Evolutionary conservation across 1,284 basidiomycete genomes (phyloP).

Genomic region (Trametes hirsuta): DNA sequence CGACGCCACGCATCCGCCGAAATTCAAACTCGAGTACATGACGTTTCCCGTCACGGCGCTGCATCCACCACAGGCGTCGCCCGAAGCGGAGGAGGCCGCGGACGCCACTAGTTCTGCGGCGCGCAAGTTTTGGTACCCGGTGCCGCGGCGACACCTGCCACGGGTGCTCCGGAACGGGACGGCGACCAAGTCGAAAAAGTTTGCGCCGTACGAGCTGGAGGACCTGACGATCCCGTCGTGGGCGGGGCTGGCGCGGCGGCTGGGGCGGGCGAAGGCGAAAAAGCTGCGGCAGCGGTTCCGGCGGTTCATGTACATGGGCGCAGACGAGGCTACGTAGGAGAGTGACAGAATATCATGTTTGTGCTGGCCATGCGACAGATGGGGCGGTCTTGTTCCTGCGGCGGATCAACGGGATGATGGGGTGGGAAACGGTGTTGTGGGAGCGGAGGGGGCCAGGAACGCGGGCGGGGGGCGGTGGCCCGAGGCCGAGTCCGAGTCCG

Average conservation of each 20-base stretch:
- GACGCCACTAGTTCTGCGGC: neutral
- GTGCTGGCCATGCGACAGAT: neutral
- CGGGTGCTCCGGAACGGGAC: conserved; percentile 49
- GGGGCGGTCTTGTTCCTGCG: conserved; percentile 13
- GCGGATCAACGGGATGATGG: conserved; percentile 17
- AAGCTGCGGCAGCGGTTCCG: conserved; percentile 70
- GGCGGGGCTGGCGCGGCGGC: conserved; percentile 67
- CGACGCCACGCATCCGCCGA: conserved; percentile 56
- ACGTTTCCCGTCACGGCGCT: conserved; percentile 57
- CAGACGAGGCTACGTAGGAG: conserved; percentile 35
- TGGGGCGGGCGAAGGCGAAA: conserved; percentile 58
- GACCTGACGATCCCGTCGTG: conserved; percentile 84
- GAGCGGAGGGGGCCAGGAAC: conserved; percentile 11
- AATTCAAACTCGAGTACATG: conserved; percentile 80
- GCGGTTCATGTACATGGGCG: conserved; percentile 72
- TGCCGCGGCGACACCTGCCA: conserved; percentile 73
- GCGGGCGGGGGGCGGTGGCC: neutral
- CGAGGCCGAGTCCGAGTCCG: neutral
- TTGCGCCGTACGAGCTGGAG: conserved; percentile 69
- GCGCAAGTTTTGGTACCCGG: conserved; percentile 47
- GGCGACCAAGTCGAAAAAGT: conserved; percentile 53
- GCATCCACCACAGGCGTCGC: conserved; percentile 33
- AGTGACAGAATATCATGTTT: conserved; percentile 11
- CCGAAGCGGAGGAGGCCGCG: conserved; percentile 29
- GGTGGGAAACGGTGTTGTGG: conserved; percentile 5